Evolutionary conservation across 371 early-diverging fungal genomes (phyloP), one percentile per base, ranked within the genome.

Genomic region (Choanephora cucurbitarum): DNA sequence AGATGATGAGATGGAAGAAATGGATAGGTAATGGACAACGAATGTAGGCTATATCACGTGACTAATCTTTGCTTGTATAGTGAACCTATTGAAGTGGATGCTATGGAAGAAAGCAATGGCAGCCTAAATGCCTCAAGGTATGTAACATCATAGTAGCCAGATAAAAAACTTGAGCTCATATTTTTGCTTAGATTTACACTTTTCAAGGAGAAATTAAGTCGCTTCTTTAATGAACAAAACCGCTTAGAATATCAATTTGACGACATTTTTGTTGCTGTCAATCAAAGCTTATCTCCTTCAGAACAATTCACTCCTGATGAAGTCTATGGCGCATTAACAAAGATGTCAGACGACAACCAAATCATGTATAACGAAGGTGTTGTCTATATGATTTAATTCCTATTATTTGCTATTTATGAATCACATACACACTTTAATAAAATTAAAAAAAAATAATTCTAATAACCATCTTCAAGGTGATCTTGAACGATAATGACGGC

Each of bases 281-380:
- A 85, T 53, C 41, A 57, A 21, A 62, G 49, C 10, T 45, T 77
- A 22, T 49, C 58, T 10, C 68, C 60, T 18, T 28, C 24, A 15
- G 55, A 66, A 39, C 43, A 37, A 24, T 77, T 73, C 40, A 65
- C 57, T 32, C 17, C 55, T 7, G 28, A 23, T 32, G 73, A 77
- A 57, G 55, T 64, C 1, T 44, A 62, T 15, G 33, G 46, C 1
- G 71, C 77, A 22, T 49, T 77, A 24, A 34, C 53, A 11, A 52
- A 43, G 32, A 83, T 91, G 90, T 72, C 81, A 37, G 66, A 67
- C 15, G 80, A 67, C 21, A 91, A 91, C 70, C 82, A 88, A 57
- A 70, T 91, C 57, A 89, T 90, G 88, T 86, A 81, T 69, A 78
- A 74, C 33, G 87, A 84, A 52, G 83, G 77, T 39, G 69, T 76